Percentiles rank a stretch among this genome's conserved stretches.
Evolutionary conservation across 495 filamentous ascomycete species (phyloP).

Genomic region (Evernia prunastri): DNA sequence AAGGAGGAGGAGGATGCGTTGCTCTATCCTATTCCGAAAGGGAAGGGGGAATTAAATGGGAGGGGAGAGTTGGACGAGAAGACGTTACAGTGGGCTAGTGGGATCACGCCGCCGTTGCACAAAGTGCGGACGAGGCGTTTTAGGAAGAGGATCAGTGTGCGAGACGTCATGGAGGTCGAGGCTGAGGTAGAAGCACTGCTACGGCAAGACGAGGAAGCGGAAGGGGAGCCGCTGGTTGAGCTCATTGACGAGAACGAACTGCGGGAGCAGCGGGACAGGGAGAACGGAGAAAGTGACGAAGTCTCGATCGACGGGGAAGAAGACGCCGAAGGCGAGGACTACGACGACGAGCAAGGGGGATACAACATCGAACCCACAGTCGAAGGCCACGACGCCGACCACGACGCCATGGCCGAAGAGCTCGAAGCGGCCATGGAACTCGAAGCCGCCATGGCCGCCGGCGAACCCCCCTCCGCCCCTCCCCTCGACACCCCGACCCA

Average conservation of each 20-base stretch:
- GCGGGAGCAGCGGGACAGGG: constrained; percentile 30
- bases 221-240: constrained; percentile 51
- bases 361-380: constrained; percentile 37
- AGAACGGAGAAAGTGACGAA: constrained; percentile 36
- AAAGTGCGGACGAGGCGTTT: constrained; percentile 81
- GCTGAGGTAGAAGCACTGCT: constrained; percentile 72
- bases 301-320: constrained; percentile 25
- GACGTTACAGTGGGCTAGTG: constrained; percentile 78
- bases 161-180: constrained; percentile 84
- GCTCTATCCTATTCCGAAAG: constrained; percentile 53
- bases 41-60: not conserved
- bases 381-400: constrained; percentile 41
- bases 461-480: constrained; percentile 15
- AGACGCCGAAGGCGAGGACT: constrained; percentile 33
- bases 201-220: constrained; percentile 53
- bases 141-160: constrained; percentile 70
- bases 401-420: constrained; percentile 45
- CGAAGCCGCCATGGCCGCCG: constrained; percentile 42
- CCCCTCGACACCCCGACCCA: constrained; percentile 15
- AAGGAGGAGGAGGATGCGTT: constrained; percentile 66
- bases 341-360: constrained; percentile 44
- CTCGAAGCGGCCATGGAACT: constrained; percentile 43
- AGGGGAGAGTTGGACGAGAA: constrained; percentile 50
- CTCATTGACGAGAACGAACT: constrained; percentile 57
- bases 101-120: constrained; percentile 85